Evolutionary conservation across 2,329 filamentous ascomycete genomes (phyloP), one percentile per base, ranked within the genome.

Genomic region (Xylariaceae sp.): DNA sequence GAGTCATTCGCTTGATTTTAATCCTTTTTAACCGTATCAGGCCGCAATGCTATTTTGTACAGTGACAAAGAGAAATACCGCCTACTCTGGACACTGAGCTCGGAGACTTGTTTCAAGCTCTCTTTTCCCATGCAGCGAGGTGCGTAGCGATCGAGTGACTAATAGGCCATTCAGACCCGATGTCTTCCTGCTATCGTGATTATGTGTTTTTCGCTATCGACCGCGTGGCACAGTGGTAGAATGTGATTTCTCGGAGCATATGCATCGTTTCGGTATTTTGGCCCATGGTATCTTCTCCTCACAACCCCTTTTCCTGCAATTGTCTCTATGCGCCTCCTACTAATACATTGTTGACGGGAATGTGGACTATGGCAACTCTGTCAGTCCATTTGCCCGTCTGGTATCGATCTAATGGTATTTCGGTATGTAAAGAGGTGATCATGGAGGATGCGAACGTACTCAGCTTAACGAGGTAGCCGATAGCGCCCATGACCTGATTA

Each of bases 391-490:
- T n/a, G 9, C 17, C 42, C 7, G 11, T 58, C 5, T 11, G 33
- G 14, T 35, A 3, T 32, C n/a, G n/a, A n/a, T n/a, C n/a, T n/a
- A n/a, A n/a, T n/a, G n/a, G 10, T 3, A 42, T 17, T 18, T 14
- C 11, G 18, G 11, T 1, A 15, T 14, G 11, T 33, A 22, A 14
- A 30, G 41, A 12, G 15, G 30, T 12, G 18, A n/a, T 7, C 30
- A 9, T 18, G 30, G 17, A 40, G 18, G 42, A 14, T 27, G 6
- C 31, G 11, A 22, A 48, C 78, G 44, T 74, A 84, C 81, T 83
- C 64, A 87, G 75, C 76, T 87, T 86, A 65, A 87, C 82, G 55
- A 87, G 69, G 70, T 86, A 87, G 55, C 83, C 83, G 50, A 86
- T 83, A 42, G 81, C 80, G 55, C 52, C 54, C 54, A 56, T 56